Evolutionary conservation across 805 yeast genomes (phyloP), one percentile per base, ranked within the genome.

Genomic region (Candida yuanshanica): DNA sequence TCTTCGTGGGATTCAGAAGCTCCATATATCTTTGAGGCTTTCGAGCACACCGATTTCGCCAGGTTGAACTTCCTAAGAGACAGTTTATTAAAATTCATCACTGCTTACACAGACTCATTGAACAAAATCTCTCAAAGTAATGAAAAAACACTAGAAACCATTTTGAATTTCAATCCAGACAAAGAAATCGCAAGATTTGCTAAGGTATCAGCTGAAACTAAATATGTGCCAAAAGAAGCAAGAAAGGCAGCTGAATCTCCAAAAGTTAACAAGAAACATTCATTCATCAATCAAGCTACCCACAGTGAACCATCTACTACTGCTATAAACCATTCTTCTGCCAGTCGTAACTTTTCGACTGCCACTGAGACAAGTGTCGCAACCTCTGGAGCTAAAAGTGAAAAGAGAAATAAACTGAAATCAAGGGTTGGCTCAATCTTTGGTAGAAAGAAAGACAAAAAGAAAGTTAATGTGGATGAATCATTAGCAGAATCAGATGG

Each of bases 361-460:
- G 36, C 46, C 14, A 36, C 44, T 20, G 36, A 37, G 22, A 33
- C 37, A 3, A 39, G 61, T 16, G 50, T 48, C 33, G 42, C 33
- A 5, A 36, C 47, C 23, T 20, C 46, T 29, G 44, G 33, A 13
- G 29, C 20, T 20, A 33, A 27, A 7, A 34, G 35, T 31, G 56
- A 56, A 36, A 49, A 53, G 24, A 63, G 62, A 38, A 60, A 60
- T 35, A 72, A 70, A 35, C 60, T 85, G 52, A 77, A 77, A 60
- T 82, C 89, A 6, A 79, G 68, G 53, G 82, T 85, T 42, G 95
- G 95, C 9, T 81, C 93, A 1, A 75, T 85, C 47, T 79, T 85
- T 52, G 81, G 83, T 35, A 74, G 78, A 48, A 81, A 76, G 59
- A 79, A 77, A 53, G 60, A 62, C 20, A 63, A 55, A 29, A 62